Conservation (phyloP, 2,329 filamentous ascomycete species). For the Ambrosiella xylebori region DNA sequence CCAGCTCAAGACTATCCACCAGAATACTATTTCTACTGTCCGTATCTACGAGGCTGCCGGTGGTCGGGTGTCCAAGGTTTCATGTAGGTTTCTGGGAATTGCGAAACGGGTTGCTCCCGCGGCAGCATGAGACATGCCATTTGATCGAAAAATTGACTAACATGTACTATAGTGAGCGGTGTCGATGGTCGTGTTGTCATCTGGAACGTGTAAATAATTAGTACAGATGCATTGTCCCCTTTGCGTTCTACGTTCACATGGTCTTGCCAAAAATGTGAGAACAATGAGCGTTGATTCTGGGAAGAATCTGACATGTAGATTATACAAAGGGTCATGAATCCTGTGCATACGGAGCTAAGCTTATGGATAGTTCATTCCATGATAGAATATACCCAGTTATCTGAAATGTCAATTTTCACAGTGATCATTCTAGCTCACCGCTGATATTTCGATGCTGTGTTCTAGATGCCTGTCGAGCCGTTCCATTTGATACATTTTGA, state of each 20-base stretch:
- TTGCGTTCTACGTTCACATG: neutral
- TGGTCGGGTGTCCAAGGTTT: slow-evolving; percentile 58
- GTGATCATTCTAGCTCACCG: neutral
- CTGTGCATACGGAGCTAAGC: neutral
- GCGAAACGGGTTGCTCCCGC: slow-evolving; percentile 15
- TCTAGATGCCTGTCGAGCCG: neutral
- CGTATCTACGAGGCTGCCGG: slow-evolving; percentile 54
- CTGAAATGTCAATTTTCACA: too few species aligned
- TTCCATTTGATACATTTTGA: neutral
- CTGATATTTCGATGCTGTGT: neutral
- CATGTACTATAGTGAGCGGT: slow-evolving; percentile 44
- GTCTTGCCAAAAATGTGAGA: slow-evolving; percentile 5
- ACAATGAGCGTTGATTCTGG: neutral
- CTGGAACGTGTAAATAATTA: slow-evolving; percentile 43
- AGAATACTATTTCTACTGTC: slow-evolving; percentile 85
- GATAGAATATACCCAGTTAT: too few species aligned
- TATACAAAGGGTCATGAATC: neutral
- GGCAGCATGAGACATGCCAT: neutral
- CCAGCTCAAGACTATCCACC: slow-evolving; percentile 84
- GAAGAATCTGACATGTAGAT: neutral
- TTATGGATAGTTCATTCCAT: too few species aligned
- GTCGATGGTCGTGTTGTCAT: slow-evolving; percentile 71
- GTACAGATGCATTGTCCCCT: neutral
- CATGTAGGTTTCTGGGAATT: slow-evolving; percentile 44
- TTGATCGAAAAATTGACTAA: slow-evolving; percentile 9